Base-by-base conservation (phyloP, 805 yeast species). In the Candida yuanshanica region DNA sequence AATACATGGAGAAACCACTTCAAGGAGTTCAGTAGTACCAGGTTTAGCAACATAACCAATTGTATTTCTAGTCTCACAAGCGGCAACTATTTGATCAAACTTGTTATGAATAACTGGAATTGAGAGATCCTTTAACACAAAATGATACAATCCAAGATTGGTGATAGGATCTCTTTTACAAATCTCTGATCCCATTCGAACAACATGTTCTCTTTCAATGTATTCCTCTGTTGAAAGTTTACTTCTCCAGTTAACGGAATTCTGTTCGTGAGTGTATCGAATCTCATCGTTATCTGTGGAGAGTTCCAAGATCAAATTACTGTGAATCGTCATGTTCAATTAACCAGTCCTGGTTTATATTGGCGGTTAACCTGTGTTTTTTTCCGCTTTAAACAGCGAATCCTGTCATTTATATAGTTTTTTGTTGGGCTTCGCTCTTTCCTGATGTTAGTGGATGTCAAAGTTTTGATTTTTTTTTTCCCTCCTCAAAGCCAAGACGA, bases 1-100 rank as follows among this genome's bases (percentile, higher is more conserved):
- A 43, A 81, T 59, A 41, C 77, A 59, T 37, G 69, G 59, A n/a
- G 63, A 46, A 5, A 64, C 43, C 5, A 60, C 53, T 10, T 64
- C 60, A 20, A 53, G 56, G 18, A 63, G 37, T 6, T 49, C 48
- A 2, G 58, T 59, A 23, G 14, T 49, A 1, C 60, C 61, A 18
- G 24, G 50, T 20, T 49, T 44, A 9, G 57, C 47, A 21, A 53
- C 53, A 53, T 61, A 66, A 0, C 62, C 69, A 6, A 56, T 48
- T 42, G 71, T 58, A 43, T 64, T 62, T 45, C 68, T 45, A 3
- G 72, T 63, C 45, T 68, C 75, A 43, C 70, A 62, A 33, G 68
- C 54, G 2, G 70, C 60, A 13, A 69, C 72, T 35, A 69, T 63
- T 38, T 66, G 66, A 23, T 55, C 51, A 11, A 50, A 49, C 2